These are phyloP conservation scores for Cucurbita maxima DNA, from an alignment of 306 rosid genomes.

Conservation along the genomic window DNA sequence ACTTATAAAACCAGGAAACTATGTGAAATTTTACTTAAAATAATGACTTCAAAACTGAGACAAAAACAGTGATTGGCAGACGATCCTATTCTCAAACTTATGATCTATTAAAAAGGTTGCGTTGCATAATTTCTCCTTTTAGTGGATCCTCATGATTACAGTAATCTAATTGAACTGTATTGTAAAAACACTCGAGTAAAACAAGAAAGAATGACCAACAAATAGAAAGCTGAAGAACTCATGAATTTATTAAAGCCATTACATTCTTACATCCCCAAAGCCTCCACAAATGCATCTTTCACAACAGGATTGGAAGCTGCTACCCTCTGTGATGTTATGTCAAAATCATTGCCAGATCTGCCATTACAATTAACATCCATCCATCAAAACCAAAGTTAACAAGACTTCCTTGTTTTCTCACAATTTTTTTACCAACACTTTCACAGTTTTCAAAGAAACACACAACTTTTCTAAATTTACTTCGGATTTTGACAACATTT, in stretches of 20 bases:
- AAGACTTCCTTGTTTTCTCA: not conserved
- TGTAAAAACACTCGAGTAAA: not conserved
- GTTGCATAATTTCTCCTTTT: not conserved
- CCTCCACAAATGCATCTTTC: conserved; percentile 61
- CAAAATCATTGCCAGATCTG: conserved; percentile 89
- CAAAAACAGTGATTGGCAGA: too few relatives aligned
- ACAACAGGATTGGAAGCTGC: conserved; percentile 81
- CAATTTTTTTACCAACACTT: not conserved
- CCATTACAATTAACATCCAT: conserved; percentile 8
- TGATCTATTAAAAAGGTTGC: not conserved
- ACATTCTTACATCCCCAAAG: conserved; percentile 21
- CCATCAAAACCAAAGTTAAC: conserved; percentile 12
- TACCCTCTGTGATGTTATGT: conserved; percentile 62
- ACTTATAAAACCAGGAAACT: too few relatives aligned
- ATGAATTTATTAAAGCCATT: not conserved
- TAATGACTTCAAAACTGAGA: too few relatives aligned
- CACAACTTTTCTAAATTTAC: not conserved
- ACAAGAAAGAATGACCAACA: not conserved
- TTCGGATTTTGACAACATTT: not conserved
- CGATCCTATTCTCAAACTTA: too few relatives aligned
- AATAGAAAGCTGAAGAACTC: not conserved
- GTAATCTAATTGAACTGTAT: not conserved
- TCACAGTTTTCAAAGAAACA: not conserved
- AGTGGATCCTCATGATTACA: not conserved
- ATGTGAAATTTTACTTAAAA: too few relatives aligned